Base-by-base conservation (phyloP, 805 yeast genomes). In the Zygoascus biomembranicola region DNA sequence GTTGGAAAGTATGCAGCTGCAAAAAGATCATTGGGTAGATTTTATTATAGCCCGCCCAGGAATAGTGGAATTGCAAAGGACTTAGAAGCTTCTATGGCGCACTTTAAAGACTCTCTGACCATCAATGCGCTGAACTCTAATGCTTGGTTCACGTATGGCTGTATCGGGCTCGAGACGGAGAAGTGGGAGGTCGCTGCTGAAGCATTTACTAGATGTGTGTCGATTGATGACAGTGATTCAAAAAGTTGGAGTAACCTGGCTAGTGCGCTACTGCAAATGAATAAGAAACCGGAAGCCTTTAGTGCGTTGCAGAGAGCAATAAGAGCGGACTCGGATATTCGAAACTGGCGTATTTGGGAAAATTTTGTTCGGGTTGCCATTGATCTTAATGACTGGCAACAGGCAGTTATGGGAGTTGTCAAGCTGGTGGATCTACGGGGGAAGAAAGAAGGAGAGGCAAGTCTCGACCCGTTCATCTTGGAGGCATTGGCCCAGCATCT, bases 171-270 rank as follows among this genome's bases (percentile, higher is more conserved):
- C 49, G 96, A 89, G 64, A 68, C 80, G 13, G 76, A 71, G 8
- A 81, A 84, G 60, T 87, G 77, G 71, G 85, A 82, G 23, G 69
- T 86, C 45, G 96, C 97, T 0, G 83, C 95, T 0, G 95, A 87
- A 64, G 97, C 97, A 0, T 90, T 94, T 66, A 84, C 96, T 0
- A 76, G 97, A 62, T 89, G 97, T 71, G 90, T 90, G 32, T 74
- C 95, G 0, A 66, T 90, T 41, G 96, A 90, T 66, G 95, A 87
- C 23, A 77, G 83, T 0, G 89, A 82, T 62, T 75, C 90, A 1
- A 81, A 81, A 64, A 81, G 96, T 1, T 94, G 99, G 99, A 83
- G 95, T 10, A 94, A 94, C 64, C 75, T 94, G 61, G 89, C 96
- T 5, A 82, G 94, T 10, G 83, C 97, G 0, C 75, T 87, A 52